Base-by-base conservation (phyloP, 192 early-diverging fungal genomes). In the Coemansia sp. region DNA sequence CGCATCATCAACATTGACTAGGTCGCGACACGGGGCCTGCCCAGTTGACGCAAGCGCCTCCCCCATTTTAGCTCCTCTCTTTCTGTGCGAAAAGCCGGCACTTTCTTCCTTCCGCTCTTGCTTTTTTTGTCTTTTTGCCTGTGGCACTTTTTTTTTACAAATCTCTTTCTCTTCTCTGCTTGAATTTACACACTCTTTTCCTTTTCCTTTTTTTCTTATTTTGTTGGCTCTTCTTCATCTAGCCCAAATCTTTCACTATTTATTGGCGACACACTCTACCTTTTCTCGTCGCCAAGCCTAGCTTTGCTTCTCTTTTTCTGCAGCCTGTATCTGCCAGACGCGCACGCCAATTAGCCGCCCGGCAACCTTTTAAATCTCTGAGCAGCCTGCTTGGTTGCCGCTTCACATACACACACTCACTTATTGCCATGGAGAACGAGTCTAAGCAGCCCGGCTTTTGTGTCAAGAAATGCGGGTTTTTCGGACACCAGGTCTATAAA, bases 391-490 rank as follows among this genome's bases (percentile, higher is more conserved):
- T 55, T 55, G 53, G 53, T 55, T 55, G 53, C 25, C 53, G 10
- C 12, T 31, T 31, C 27, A 55, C 53, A 55, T 3, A 25, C 27
- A 29, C 46, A n/a, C 19, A 50, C 19, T 9, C 21, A 23, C 46
- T 9, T 55, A 55, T 55, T 55, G 11, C 25, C 53, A 55, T 55
- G 91, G 91, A 91, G 69, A 85, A 90, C 62, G 72, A 89, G 53
- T 83, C 84, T 14, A 82, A 90, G 62, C 63, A 72, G 64, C 83
- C 89, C 50, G 80, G 72, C 63, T 78, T 86, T 61, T 93, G 91
- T 77, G 82, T 85, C 67, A 87, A 86, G 67, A 87, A 87, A 61
- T 93, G 91, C 68, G 88, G 88, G 11, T 91, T 91, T 76, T 93
- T 91, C 64, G 90, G 87, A 23, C 89, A 88, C 66, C 84, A 86